Evolutionary conservation across 352 stramenopile genomes (phyloP), one percentile per base, ranked within the genome.

Genomic region (Pythium monospermum): DNA sequence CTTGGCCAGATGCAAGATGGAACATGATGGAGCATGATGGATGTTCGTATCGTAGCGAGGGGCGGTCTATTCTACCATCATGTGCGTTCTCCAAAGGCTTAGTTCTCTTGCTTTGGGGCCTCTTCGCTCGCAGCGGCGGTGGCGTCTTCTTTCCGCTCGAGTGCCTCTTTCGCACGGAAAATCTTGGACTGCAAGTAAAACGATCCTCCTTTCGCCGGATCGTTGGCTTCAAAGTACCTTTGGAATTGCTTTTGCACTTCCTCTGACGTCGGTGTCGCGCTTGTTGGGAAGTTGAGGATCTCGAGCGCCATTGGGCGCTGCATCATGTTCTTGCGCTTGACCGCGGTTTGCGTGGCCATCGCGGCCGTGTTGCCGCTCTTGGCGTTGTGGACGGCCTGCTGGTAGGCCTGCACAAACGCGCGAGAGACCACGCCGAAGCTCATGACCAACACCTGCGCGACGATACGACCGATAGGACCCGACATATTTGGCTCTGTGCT

Each of bases 171-270:
- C 12, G 88, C 87, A 40, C 87, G 73, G 64, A 79, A 96, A 57
- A 97, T 92, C 72, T 97, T 97, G 49, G 84, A 96, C 66, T 97
- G 88, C 38, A 97, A 49, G 61, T 97, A 97, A 64, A 96, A 97
- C 28, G 87, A 96, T 25, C 88, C 88, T 28, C 87, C 88, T 55
- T 94, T 96, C 37, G 72, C 69, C 11, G 88, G 87, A 56, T 96
- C 85, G 57, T 97, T 96, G 11, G 81, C 75, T 57, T 96, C 80
- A 40, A 93, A 94, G 53, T 92, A 91, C 49, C 76, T 68, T 62
- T 85, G 80, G 51, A 91, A 95, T 62, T 92, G 83, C 68, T 94
- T 91, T 44, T 88, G 47, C 31, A 92, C 66, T 43, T 92, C 75
- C 33, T 86, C 76, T 15, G 64, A 45, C 1, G 63, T 74, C 7